A percentile compares a stretch with the other conserved stretches of the same genome.
Conservation (phyloP, 169 alveolate species). For the Cryptosporidium xiaoi region DNA sequence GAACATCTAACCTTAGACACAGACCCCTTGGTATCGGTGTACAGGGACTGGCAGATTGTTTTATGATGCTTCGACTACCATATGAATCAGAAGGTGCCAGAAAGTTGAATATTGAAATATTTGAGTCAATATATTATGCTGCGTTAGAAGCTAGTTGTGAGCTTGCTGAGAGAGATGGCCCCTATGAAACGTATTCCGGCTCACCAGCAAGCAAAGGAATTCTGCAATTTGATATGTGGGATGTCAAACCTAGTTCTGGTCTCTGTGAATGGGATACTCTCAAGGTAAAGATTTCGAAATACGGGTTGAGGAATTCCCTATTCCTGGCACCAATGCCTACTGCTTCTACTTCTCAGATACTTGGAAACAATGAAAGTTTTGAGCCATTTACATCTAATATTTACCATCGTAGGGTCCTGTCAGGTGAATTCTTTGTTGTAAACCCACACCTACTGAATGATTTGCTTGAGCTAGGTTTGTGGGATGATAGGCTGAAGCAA, state of each 20-base stretch:
- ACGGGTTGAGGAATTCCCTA: slow-evolving; percentile 97
- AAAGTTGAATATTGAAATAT: slow-evolving; percentile 91
- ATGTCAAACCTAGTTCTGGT: slow-evolving; percentile 84
- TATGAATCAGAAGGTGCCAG: slow-evolving; percentile 95
- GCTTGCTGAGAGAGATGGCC: slow-evolving; percentile 92
- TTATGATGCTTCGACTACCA: slow-evolving; percentile 93
- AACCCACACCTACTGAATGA: slow-evolving; percentile 97
- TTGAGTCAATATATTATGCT: slow-evolving; percentile 98
- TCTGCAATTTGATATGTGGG: slow-evolving; percentile 98
- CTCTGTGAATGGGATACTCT: slow-evolving; percentile 95
- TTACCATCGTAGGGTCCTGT: slow-evolving; percentile 96
- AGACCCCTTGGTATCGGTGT: slow-evolving; percentile 99
- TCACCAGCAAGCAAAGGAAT: slow-evolving; percentile 96
- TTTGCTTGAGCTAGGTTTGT: slow-evolving; percentile 92
- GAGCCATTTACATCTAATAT: slow-evolving; percentile 98
- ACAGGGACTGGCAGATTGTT: slow-evolving; percentile 98
- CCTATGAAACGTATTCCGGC: slow-evolving; percentile 95
- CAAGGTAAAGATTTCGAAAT: slow-evolving; percentile 86
- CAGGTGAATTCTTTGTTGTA: slow-evolving; percentile 97
- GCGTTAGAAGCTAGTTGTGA: slow-evolving; percentile 94
- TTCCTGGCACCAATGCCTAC: slow-evolving; percentile 99
- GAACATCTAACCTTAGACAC: slow-evolving; percentile 93
- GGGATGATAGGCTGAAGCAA: slow-evolving; percentile 94
- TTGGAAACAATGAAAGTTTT: slow-evolving; percentile 97
- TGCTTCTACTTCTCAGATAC: slow-evolving; percentile 96